Conservation (phyloP, 257 asterid genomes). For the Craterostigma plantagineum region DNA sequence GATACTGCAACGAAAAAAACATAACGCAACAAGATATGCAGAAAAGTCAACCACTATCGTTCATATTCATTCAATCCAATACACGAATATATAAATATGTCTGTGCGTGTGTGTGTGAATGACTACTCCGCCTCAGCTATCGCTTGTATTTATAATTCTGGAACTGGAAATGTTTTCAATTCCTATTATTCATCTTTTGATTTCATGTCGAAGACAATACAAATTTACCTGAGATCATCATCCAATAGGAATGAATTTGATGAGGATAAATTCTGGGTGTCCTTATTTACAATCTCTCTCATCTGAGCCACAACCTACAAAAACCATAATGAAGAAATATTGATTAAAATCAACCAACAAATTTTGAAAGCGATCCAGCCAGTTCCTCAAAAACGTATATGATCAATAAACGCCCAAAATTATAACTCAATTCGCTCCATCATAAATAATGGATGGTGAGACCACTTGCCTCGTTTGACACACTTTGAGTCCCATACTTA, state of each 20-base stretch:
- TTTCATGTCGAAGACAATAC: no score
- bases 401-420: background rate
- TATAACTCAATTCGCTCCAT: background rate
- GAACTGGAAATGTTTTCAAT: background rate
- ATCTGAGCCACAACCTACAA: conserved; percentile 90
- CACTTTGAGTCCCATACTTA: conserved; percentile 96
- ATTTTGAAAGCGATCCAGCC: no score
- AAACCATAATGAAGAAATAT: background rate
- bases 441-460: background rate
- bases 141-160: no score
- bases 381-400: background rate
- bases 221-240: conserved; percentile 79
- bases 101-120: background rate
- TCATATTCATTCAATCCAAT: background rate
- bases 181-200: background rate
- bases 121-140: background rate
- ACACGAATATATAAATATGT: background rate
- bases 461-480: conserved; percentile 69
- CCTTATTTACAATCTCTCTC: conserved; percentile 84
- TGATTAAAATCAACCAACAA: background rate
- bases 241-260: conserved; percentile 92
- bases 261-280: conserved; percentile 61
- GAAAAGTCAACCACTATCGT: no score
- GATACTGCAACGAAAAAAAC: conserved; percentile 37
- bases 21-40: background rate